A percentile compares a stretch with the other conserved stretches of the same genome.
Evolutionary conservation across 331 rosid genomes (phyloP).

Genomic region (Malus hybrid): DNA sequence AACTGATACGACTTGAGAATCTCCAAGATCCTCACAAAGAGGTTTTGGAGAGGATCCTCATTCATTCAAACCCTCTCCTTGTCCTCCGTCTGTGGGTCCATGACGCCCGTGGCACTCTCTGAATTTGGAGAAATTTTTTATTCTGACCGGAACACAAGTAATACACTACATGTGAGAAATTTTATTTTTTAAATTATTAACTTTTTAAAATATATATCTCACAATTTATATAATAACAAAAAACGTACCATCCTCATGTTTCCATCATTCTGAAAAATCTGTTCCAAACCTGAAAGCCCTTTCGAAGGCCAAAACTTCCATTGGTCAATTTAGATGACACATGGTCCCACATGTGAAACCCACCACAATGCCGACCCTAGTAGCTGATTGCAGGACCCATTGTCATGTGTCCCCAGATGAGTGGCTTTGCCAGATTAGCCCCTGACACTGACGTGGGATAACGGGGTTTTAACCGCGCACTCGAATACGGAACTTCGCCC

Average conservation of each 20-base stretch:
- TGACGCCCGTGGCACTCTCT: neutral
- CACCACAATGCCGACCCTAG: neutral
- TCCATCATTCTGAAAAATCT: no score
- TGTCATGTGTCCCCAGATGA: neutral
- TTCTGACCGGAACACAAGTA: accelerated
- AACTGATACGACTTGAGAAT: accelerated
- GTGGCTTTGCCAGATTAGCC: constrained; percentile 13
- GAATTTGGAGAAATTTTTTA: no score
- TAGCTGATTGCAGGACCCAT: neutral
- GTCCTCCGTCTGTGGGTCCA: constrained; percentile 3
- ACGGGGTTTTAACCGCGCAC: neutral
- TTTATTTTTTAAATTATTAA: no score
- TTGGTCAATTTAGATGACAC: no score
- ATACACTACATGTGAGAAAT: accelerated
- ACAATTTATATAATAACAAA: no score
- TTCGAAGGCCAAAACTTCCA: neutral
- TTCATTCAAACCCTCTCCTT: no score
- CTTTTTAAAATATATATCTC: no score
- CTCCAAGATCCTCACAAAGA: accelerated
- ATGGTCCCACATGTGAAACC: no score
- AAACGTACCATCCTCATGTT: no score
- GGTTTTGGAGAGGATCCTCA: no score
- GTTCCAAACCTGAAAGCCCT: constrained; percentile 25
- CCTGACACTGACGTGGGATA: constrained; percentile 5
- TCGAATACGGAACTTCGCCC: neutral